Conservation (phyloP, 2,329 filamentous ascomycete genomes). For the Amylocarpus encephaloides region DNA sequence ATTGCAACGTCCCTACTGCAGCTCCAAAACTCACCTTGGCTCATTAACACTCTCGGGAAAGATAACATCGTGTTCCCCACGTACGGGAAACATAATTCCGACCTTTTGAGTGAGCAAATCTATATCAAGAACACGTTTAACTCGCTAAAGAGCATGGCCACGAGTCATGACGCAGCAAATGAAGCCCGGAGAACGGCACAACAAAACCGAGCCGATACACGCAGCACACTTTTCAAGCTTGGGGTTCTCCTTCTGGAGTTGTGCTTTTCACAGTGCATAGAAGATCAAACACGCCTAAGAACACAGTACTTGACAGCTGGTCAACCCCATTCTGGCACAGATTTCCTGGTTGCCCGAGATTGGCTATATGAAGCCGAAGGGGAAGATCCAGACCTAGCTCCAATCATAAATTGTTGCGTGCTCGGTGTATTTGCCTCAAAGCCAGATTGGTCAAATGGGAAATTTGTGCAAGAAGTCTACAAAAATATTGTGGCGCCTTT, state of each 20-base stretch:
- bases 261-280: background rate
- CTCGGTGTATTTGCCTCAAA: background rate
- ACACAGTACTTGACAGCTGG: background rate
- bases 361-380: background rate
- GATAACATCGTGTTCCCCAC: background rate
- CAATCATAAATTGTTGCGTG: background rate
- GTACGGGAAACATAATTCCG: background rate
- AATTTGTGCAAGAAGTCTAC: background rate
- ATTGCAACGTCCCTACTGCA: background rate
- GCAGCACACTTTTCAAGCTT: background rate
- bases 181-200: background rate
- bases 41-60: background rate
- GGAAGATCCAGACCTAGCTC: background rate
- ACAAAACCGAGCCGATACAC: background rate
- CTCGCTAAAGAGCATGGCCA: background rate
- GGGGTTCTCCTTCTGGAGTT: background rate
- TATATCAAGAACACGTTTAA: background rate
- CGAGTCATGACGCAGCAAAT: background rate
- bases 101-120: background rate
- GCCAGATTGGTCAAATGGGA: background rate
- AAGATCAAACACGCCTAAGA: background rate
- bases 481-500: background rate
- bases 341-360: background rate
- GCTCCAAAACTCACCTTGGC: background rate
- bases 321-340: background rate